phyloP scores from a whole-genome alignment of 2,329 filamentous ascomycete species.

The Samsoniella hepiali region DNA sequence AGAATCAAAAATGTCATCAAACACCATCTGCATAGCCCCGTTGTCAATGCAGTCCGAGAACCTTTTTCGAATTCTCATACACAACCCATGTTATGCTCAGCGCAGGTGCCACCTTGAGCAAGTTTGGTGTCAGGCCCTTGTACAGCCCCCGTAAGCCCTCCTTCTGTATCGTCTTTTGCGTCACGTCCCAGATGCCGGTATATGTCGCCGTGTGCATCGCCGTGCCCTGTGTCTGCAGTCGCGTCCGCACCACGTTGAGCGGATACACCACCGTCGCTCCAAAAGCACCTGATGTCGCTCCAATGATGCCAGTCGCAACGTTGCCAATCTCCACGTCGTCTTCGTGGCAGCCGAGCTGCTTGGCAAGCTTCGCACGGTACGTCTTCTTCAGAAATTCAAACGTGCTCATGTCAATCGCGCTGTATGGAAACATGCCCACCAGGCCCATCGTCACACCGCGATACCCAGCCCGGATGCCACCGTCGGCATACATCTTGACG shows the following conservation, averaged over 20 bases:
- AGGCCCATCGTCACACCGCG: slow-evolving; percentile 91
- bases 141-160: slow-evolving; percentile 87
- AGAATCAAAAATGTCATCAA: background rate
- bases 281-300: slow-evolving; percentile 85
- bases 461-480: slow-evolving; percentile 75
- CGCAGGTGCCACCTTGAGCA: slow-evolving; percentile 93
- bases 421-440: slow-evolving; percentile 96
- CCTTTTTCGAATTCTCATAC: slow-evolving; percentile 83
- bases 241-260: slow-evolving; percentile 85
- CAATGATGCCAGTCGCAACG: slow-evolving; percentile 81
- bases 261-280: slow-evolving; percentile 95
- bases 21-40: slow-evolving; percentile 8
- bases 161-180: slow-evolving; percentile 73
- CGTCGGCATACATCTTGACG: slow-evolving; percentile 77
- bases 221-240: slow-evolving; percentile 91
- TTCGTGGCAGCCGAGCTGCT: slow-evolving; percentile 67
- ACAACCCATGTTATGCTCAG: slow-evolving; percentile 94
- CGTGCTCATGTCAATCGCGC: slow-evolving; percentile 91
- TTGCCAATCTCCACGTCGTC: slow-evolving; percentile 80
- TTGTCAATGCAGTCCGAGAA: slow-evolving; percentile 53
- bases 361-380: slow-evolving; percentile 68
- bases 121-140: slow-evolving; percentile 90
- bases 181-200: slow-evolving; percentile 85
- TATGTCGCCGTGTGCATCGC: slow-evolving; percentile 88
- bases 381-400: slow-evolving; percentile 87